Conservation (phyloP, 2,329 filamentous ascomycete species). For the Aspergillus alliaceus region DNA sequence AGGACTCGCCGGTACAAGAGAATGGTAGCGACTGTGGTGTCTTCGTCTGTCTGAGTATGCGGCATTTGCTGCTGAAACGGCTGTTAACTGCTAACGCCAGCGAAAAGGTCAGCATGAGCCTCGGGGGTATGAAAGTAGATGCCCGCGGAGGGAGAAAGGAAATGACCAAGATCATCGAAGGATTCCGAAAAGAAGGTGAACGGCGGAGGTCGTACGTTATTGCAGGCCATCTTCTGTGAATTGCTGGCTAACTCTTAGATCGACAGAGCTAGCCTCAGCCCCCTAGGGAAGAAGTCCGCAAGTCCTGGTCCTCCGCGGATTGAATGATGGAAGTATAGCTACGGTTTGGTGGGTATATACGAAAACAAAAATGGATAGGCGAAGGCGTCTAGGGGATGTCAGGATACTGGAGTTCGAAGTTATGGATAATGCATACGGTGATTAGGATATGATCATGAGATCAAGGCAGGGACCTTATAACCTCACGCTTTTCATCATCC, state of each 20-base stretch:
- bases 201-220: constrained; percentile 72
- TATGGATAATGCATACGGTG: not conserved
- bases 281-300: constrained; percentile 22
- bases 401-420: not conserved
- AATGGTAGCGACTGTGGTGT: constrained; percentile 94
- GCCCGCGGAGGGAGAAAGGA: constrained; percentile 79
- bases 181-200: constrained; percentile 82
- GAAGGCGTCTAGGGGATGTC: not conserved
- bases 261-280: constrained; percentile 23
- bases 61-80: constrained; percentile 82
- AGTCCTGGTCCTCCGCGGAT: constrained; percentile 26
- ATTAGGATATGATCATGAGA: not conserved
- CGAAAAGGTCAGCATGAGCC: constrained; percentile 92
- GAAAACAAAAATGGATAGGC: not conserved
- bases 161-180: constrained; percentile 87
- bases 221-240: not conserved
- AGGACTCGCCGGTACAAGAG: constrained; percentile 85
- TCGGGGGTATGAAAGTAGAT: constrained; percentile 81
- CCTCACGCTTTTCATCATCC: not conserved
- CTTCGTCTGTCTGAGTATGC: constrained; percentile 94
- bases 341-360: not conserved
- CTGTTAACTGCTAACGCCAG: constrained; percentile 75
- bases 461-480: not conserved
- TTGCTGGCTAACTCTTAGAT: not conserved
- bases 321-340: constrained; percentile 10